Percentiles rank a stretch among this genome's conserved stretches.
phyloP scores from a whole-genome alignment of 2,329 filamentous ascomycete species.

The Ophiobolus disseminans region DNA sequence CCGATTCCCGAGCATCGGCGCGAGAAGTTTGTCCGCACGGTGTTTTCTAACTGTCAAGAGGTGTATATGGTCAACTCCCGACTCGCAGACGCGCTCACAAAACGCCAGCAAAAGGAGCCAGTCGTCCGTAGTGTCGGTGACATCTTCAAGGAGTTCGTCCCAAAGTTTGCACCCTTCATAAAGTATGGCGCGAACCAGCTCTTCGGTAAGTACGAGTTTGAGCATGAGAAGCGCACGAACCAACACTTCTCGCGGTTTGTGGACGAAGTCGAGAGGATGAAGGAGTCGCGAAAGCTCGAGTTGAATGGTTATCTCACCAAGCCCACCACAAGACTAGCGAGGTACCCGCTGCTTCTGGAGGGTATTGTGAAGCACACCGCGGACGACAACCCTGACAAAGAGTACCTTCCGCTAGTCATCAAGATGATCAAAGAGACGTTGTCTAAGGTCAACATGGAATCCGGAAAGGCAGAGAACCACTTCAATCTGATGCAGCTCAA shows the following conservation, averaged over 20 bases:
- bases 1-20: slow-evolving; percentile 87
- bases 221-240: slow-evolving; percentile 91
- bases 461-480: slow-evolving; percentile 95
- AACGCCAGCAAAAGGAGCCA: slow-evolving; percentile 86
- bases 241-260: slow-evolving; percentile 87
- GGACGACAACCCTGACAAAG: slow-evolving; percentile 85
- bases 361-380: slow-evolving; percentile 92
- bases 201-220: slow-evolving; percentile 97
- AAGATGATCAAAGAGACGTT: slow-evolving; percentile 86
- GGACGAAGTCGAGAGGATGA: slow-evolving; percentile 93
- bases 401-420: slow-evolving; percentile 90
- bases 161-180: slow-evolving; percentile 94
- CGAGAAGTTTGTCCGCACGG: slow-evolving; percentile 89
- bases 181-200: slow-evolving; percentile 94
- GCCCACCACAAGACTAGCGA: slow-evolving; percentile 90
- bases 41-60: slow-evolving; percentile 96
- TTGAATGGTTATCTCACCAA: slow-evolving; percentile 98
- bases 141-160: slow-evolving; percentile 90
- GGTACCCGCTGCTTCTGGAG: slow-evolving; percentile 91
- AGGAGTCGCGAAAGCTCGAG: slow-evolving; percentile 95
- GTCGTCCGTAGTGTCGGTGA: slow-evolving; percentile 91
- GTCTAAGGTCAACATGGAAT: slow-evolving; percentile 89
- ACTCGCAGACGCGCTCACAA: slow-evolving; percentile 86
- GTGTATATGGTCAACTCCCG: slow-evolving; percentile 90
- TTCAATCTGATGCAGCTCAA: slow-evolving; percentile 95